Evolutionary conservation across 257 asterid species (phyloP), one percentile per base, ranked within the genome.

Genomic region (Primulina eburnea): DNA sequence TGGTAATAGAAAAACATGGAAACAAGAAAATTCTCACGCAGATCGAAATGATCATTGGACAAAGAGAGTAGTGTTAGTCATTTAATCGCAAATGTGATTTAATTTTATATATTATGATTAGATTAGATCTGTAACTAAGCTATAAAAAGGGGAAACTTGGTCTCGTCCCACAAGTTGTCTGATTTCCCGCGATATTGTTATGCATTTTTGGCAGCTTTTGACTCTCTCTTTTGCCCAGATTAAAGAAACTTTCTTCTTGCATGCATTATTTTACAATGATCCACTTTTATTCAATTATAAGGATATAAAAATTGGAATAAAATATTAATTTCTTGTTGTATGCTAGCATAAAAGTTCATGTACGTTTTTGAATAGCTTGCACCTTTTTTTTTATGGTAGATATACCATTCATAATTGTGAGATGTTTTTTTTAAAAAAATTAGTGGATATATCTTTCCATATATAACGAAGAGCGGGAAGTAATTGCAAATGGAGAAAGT

Each of bases 171-270:
- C 71, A 80, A 73, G 53, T 77, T 68, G 77, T 70, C 79, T 68
- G 78, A 82, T 75, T 76, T 81, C 67, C 82, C 88, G 85, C 82
- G 72, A 78, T 77, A 75, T 62, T 68, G 85, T 76, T 77, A 77
- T 56, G 69, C 68, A 70, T 62, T 56, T 64, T 76, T 80, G 65
- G 83, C 85, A 87, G 85, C 80, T 90, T 88, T 88, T 88, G 96
- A 82, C 94, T 84, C 75, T 53, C 69, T 73, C 71, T 68, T 82
- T 78, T 81, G 75, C 76, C 67, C 38, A 66, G 68, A 47, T 47
- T 53, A 69, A 64, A 70, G 72, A 74, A 67, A 80, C 68, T 80
- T 75, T 77, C 79, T 62, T 70, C 72, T 38, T 71, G 81, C 77
- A 80, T 79, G 79, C 76, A 88, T 86, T 63, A 84, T 83, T 82